Evolutionary conservation across 345 rosid genomes (phyloP).

Genomic region (Isatis tinctoria): DNA sequence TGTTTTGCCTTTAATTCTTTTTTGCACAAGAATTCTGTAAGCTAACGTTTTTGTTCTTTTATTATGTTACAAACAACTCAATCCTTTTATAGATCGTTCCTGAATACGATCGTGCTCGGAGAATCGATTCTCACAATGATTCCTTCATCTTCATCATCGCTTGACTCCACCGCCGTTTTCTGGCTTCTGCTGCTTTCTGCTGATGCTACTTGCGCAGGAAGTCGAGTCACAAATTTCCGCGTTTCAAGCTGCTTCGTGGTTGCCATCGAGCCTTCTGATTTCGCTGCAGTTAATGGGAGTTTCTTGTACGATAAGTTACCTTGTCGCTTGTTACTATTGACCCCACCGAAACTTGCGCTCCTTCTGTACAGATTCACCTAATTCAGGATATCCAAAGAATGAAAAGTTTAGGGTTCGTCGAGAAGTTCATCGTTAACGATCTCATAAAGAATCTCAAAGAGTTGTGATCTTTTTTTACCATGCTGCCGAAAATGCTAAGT

Average conservation of each 20-base stretch:
- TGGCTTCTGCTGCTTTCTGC: conserved; percentile 12
- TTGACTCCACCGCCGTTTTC: conserved; percentile 32
- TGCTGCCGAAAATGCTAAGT: conserved; percentile 73
- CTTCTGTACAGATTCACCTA: conserved; percentile 50
- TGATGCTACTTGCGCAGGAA: background rate
- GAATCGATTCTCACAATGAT: conserved; percentile 68
- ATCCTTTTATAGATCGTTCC: conserved; percentile 1
- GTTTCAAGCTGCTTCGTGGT: conserved; percentile 32
- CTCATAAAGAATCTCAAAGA: background rate
- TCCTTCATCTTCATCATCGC: conserved; percentile 60
- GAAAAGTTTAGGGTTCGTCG: background rate
- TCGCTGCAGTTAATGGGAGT: conserved; percentile 34
- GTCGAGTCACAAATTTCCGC: background rate
- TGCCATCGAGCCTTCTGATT: conserved; percentile 53
- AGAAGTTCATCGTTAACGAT: background rate
- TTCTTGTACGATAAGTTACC: conserved; percentile 39
- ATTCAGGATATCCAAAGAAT: background rate
- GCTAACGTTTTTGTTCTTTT: background rate
- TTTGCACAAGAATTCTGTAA: background rate
- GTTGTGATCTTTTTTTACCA: conserved; percentile 37
- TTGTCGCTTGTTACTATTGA: conserved; percentile 32
- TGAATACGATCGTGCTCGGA: conserved; percentile 67
- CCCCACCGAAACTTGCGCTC: conserved; percentile 38
- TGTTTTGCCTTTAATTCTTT: background rate
- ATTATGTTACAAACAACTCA: background rate